Conservation (phyloP, 2,329 filamentous ascomycete species). For the Coniochaeta hoffmannii region DNA sequence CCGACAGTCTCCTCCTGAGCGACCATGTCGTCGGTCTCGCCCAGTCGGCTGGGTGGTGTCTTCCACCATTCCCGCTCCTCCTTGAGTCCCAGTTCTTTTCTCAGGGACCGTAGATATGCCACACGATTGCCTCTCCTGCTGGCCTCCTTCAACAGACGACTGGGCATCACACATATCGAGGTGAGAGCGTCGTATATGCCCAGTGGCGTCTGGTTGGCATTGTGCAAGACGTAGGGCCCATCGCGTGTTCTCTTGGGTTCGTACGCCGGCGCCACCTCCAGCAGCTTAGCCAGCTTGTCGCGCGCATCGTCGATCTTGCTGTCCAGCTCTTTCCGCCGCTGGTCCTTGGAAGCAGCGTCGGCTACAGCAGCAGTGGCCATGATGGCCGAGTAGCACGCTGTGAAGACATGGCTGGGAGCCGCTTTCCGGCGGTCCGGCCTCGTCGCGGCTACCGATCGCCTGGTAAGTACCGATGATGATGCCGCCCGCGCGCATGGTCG, state of each 20-base stretch:
- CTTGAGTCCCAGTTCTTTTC: not conserved
- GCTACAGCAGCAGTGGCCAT: conserved; percentile 57
- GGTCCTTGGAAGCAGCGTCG: conserved; percentile 53
- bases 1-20: conserved; percentile 5
- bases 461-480: conserved; percentile 38
- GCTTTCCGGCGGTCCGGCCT: conserved; percentile 35
- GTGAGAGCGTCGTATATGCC: conserved; percentile 7
- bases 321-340: conserved; percentile 53
- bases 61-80: conserved; percentile 1
- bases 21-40: conserved; percentile 7
- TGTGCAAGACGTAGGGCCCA: conserved; percentile 4
- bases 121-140: not conserved
- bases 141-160: not conserved
- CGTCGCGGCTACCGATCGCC: conserved; percentile 40
- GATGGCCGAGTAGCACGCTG: conserved; percentile 60
- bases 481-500: conserved; percentile 48
- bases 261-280: conserved; percentile 21
- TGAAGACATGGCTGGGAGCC: conserved; percentile 48
- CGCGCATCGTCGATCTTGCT: conserved; percentile 48
- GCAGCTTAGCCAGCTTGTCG: conserved; percentile 33
- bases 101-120: conserved; percentile 1
- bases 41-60: not conserved
- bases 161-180: conserved; percentile 11
- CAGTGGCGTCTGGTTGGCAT: not conserved
- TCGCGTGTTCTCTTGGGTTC: conserved; percentile 9